phyloP scores from a whole-genome alignment of 352 stramenopile genomes.

The Phytophthora podocarpi region DNA sequence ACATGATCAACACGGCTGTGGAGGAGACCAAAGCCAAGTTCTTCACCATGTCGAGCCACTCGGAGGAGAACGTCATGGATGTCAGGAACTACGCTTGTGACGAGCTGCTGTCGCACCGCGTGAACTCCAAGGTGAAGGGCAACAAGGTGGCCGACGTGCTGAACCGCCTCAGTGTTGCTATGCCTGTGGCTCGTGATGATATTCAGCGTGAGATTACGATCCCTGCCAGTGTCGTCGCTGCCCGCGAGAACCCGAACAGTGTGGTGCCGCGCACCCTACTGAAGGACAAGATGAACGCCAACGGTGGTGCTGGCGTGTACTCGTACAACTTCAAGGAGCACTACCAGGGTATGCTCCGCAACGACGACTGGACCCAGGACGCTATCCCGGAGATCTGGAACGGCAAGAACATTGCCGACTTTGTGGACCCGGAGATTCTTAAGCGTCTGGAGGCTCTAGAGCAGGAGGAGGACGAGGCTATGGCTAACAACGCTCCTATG shows the following conservation, averaged over 20 bases:
- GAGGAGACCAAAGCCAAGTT: conserved; percentile 89
- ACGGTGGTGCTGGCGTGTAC: conserved; percentile 98
- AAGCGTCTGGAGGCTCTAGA: conserved; percentile 96
- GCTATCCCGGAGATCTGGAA: conserved; percentile 99
- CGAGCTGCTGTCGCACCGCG: conserved; percentile 93
- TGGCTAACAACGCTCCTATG: conserved; percentile 92
- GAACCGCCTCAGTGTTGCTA: conserved; percentile 96
- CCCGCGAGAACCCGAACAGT: conserved; percentile 65
- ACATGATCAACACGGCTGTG: conserved; percentile 83
- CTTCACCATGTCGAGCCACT: conserved; percentile 98
- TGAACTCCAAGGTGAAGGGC: conserved; percentile 94
- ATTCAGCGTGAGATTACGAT: conserved; percentile 93
- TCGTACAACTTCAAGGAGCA: conserved; percentile 97
- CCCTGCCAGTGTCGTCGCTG: conserved; percentile 90
- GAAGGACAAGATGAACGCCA: conserved; percentile 93
- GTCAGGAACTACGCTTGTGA: conserved; percentile 97
- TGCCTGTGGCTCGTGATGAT: conserved; percentile 94
- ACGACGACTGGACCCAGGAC: conserved; percentile 97
- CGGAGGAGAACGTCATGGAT: conserved; percentile 96
- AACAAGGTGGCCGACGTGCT: conserved; percentile 97
- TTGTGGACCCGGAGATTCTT: conserved; percentile 98
- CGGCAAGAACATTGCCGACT: conserved; percentile 99
- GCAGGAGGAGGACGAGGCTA: conserved; percentile 96
- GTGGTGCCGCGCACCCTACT: conserved; percentile 54
- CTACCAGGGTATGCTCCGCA: conserved; percentile 95